phyloP scores from a whole-genome alignment of 163 green algal species.

The Volvox carteri region DNA sequence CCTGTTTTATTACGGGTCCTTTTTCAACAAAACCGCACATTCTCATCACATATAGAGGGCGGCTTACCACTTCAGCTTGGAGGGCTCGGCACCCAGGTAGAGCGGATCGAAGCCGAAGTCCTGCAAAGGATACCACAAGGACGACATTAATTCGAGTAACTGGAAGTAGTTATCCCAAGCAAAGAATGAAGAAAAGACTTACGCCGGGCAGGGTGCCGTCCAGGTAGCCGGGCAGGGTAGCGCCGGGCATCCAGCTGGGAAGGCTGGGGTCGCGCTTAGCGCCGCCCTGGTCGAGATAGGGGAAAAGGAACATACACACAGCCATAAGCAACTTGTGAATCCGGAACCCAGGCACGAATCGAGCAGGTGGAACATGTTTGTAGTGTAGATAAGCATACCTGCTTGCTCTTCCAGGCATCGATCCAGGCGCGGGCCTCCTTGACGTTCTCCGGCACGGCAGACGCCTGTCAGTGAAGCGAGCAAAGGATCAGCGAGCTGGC shows the following conservation, averaged over 20 bases:
- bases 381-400: no score
- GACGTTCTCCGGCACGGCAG: constrained; percentile 62
- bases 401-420: constrained; percentile 65
- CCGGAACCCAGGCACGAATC: no score
- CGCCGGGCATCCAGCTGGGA: constrained; percentile 83
- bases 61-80: constrained; percentile 80
- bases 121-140: not conserved
- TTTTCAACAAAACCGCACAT: no score
- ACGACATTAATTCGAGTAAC: not conserved
- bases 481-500: no score
- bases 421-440: constrained; percentile 67
- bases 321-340: no score
- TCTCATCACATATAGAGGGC: not conserved
- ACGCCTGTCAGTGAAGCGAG: constrained; percentile 31
- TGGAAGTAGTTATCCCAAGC: not conserved
- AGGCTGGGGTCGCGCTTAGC: constrained; percentile 36
- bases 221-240: constrained; percentile 84
- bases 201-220: constrained; percentile 78
- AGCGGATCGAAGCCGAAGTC: constrained; percentile 86
- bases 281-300: not conserved
- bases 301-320: not conserved
- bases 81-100: constrained; percentile 75
- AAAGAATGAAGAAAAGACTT: constrained; percentile 2
- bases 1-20: no score
- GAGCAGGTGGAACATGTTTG: no score